Evolutionary conservation across 2,329 filamentous ascomycete species (phyloP).

Genomic region (Sporothrix phasma): DNA sequence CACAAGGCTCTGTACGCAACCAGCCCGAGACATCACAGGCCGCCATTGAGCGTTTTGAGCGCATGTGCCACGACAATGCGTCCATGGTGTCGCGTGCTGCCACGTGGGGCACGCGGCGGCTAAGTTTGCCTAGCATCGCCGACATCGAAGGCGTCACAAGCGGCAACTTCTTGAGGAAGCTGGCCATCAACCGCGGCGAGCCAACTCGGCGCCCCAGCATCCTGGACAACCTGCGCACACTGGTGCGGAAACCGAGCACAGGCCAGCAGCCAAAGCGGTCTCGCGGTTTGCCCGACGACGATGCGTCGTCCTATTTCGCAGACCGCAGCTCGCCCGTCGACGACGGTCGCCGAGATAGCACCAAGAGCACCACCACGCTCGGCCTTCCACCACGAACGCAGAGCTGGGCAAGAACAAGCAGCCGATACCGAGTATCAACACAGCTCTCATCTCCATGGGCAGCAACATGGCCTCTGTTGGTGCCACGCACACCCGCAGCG

Average conservation of each 20-base stretch:
- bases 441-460: conserved; percentile 46
- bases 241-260: conserved; percentile 42
- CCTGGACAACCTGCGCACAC: conserved; percentile 41
- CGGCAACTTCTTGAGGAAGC: conserved; percentile 54
- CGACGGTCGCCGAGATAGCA: conserved; percentile 21
- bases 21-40: conserved; percentile 44
- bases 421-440: conserved; percentile 47
- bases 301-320: conserved; percentile 25
- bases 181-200: conserved; percentile 42
- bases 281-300: conserved; percentile 31
- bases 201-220: conserved; percentile 40
- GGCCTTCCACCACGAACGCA: conserved; percentile 41
- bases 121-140: conserved; percentile 49
- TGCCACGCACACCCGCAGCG: conserved; percentile 45
- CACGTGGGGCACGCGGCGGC: conserved; percentile 60
- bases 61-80: conserved; percentile 43
- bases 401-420: conserved; percentile 42
- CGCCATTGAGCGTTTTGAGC: conserved; percentile 44
- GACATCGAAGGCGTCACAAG: conserved; percentile 51
- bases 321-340: conserved; percentile 19
- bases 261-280: conserved; percentile 37
- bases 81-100: conserved; percentile 54
- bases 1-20: conserved; percentile 23
- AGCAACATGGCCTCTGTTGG: conserved; percentile 46
- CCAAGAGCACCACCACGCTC: conserved; percentile 38